Evolutionary conservation across 164 flowering plant genomes (phyloP).

Genomic region (Vitis labrusca): DNA sequence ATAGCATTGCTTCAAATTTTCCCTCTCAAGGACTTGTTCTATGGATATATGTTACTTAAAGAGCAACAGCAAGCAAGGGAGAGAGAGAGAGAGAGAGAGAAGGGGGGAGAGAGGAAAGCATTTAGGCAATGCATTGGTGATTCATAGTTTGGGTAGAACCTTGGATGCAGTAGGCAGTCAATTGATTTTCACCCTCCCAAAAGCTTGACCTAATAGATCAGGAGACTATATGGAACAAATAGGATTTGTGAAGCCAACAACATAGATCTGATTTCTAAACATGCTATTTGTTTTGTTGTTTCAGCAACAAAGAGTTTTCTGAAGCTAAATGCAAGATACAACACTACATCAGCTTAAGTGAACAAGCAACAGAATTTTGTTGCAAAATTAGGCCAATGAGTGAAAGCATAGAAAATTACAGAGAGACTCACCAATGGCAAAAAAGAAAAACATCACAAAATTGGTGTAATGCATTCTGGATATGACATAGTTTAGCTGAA

Average conservation of each 20-base stretch:
- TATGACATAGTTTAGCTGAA: constrained; percentile 22
- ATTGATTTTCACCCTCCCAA: not conserved
- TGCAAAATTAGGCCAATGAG: not conserved
- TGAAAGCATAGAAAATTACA: not conserved
- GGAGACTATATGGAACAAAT: not conserved
- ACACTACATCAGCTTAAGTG: not conserved
- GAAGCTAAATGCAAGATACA: not conserved
- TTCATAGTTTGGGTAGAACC: not conserved
- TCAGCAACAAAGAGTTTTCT: not conserved
- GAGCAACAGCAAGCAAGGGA: not conserved
- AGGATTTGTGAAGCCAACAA: not conserved
- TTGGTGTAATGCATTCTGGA: constrained; percentile 50
- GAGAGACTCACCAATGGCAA: constrained; percentile 35
- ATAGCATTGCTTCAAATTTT: not conserved
- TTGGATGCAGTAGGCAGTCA: not conserved
- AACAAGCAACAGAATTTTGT: not conserved
- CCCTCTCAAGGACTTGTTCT: not conserved
- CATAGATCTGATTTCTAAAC: not conserved
- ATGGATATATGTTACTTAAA: not conserved
- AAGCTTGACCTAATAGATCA: not conserved
- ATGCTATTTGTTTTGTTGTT: not conserved
- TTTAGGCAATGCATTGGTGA: not conserved
- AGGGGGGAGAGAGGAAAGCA: not conserved
- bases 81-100: not conserved
- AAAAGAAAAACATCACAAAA: constrained; percentile 38